Evolutionary conservation across 2,329 filamentous ascomycete genomes (phyloP).

Genomic region (Coniochaeta prunicola): DNA sequence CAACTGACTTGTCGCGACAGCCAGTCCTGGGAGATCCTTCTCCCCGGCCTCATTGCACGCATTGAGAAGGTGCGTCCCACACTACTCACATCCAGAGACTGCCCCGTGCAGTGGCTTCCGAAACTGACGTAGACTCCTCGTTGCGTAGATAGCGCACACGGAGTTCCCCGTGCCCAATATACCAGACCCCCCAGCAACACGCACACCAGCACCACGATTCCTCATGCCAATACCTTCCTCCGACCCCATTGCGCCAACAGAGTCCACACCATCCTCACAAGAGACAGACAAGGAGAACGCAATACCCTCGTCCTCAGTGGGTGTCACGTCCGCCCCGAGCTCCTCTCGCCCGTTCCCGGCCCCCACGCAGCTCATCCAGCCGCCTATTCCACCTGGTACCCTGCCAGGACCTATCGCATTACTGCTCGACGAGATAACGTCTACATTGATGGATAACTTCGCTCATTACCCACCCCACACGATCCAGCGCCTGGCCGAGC

Average conservation of each 20-base stretch:
- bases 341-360: slow-evolving; percentile 24
- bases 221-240: slow-evolving; percentile 39
- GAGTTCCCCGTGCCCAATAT: slow-evolving; percentile 68
- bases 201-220: slow-evolving; percentile 31
- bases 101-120: not conserved
- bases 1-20: slow-evolving; percentile 30
- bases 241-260: slow-evolving; percentile 30
- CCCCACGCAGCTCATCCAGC: slow-evolving; percentile 7
- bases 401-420: slow-evolving; percentile 58
- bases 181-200: slow-evolving; percentile 31
- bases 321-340: slow-evolving; percentile 23
- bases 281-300: slow-evolving; percentile 64
- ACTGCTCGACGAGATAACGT: slow-evolving; percentile 53
- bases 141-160: slow-evolving; percentile 59
- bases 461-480: slow-evolving; percentile 76
- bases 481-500: slow-evolving; percentile 83
- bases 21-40: slow-evolving; percentile 60
- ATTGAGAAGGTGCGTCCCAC: slow-evolving; percentile 51
- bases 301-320: slow-evolving; percentile 28
- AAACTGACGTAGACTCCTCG: not conserved
- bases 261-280: slow-evolving; percentile 39
- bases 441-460: slow-evolving; percentile 61
- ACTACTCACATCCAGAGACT: not conserved
- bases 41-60: slow-evolving; percentile 57
- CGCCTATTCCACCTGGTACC: slow-evolving; percentile 20